These are phyloP conservation scores for Ulota crispa DNA, from an alignment of 225 moss, liverwort and hornwort species.

Conservation along the genomic window DNA sequence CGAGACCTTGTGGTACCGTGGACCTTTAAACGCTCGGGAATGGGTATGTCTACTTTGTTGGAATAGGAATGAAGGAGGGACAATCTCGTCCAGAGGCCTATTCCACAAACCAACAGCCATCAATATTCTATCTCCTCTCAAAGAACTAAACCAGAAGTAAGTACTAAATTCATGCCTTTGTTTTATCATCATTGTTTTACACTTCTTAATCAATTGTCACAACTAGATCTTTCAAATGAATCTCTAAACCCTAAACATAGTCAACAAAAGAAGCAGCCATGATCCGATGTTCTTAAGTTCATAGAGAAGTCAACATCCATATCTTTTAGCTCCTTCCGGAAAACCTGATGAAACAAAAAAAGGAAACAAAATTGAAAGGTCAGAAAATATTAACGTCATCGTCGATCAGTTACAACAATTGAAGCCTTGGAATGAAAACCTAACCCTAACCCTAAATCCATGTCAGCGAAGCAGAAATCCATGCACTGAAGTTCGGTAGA, in stretches of 20 bases:
- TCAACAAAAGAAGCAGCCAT: background rate
- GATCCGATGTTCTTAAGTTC: background rate
- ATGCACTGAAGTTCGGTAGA: background rate
- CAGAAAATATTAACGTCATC: background rate
- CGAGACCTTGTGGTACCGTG: no score
- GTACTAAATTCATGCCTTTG: background rate
- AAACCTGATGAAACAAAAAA: background rate
- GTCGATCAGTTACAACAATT: background rate
- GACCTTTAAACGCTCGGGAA: no score
- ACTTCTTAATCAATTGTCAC: background rate
- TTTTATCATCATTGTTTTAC: background rate
- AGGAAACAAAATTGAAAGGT: background rate
- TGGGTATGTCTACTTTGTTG: no score
- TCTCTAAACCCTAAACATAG: background rate
- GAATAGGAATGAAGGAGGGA: background rate
- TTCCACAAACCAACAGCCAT: background rate
- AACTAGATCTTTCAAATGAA: background rate
- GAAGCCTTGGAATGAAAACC: background rate
- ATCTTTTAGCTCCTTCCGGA: background rate
- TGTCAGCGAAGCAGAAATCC: background rate
- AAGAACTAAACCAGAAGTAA: background rate
- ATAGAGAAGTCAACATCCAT: background rate
- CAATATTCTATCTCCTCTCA: background rate
- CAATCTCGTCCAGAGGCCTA: background rate
- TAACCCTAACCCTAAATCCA: background rate